phyloP scores from a whole-genome alignment of 768 basidiomycete genomes.

The Tylopilus sp. region DNA sequence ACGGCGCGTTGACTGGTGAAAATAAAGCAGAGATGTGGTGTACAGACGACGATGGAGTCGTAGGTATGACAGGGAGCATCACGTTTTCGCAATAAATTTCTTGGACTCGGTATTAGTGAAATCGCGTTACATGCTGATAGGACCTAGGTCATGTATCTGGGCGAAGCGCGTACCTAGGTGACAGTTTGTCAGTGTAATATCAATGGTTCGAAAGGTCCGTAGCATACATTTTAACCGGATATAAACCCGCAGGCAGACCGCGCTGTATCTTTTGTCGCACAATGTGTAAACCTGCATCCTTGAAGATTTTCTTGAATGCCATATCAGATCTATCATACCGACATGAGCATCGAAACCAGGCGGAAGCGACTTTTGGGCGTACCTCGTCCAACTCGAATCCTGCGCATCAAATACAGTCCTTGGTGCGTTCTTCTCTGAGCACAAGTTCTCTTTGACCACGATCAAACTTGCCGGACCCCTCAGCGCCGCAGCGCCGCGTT shows the following conservation, averaged over 20 bases:
- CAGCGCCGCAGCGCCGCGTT: constrained; percentile 58
- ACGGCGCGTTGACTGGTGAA: constrained; percentile 40
- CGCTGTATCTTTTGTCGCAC: constrained; percentile 74
- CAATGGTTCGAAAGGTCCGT: background rate
- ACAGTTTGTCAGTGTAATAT: constrained; percentile 7
- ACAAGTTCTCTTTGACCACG: constrained; percentile 91
- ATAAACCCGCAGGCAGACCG: constrained; percentile 80
- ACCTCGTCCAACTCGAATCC: constrained; percentile 92
- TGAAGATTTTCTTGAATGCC: constrained; percentile 77
- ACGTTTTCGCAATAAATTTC: constrained; percentile 18
- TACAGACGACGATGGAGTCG: constrained; percentile 49
- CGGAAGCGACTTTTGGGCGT: background rate
- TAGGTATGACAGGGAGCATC: constrained; percentile 66
- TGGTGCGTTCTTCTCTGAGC: constrained; percentile 57
- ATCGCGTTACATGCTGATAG: background rate
- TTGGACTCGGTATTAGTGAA: background rate
- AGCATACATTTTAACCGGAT: constrained; percentile 80
- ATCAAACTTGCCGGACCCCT: constrained; percentile 57
- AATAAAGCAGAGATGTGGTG: constrained; percentile 53
- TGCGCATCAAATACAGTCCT: constrained; percentile 69
- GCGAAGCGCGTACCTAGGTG: constrained; percentile 26
- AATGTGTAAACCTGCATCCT: constrained; percentile 66
- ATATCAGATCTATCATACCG: constrained; percentile 62
- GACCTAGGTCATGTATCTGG: constrained; percentile 1
- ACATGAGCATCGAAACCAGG: constrained; percentile 2